phyloP scores from a whole-genome alignment of 805 yeast genomes.

The Myxozyma udenii region DNA sequence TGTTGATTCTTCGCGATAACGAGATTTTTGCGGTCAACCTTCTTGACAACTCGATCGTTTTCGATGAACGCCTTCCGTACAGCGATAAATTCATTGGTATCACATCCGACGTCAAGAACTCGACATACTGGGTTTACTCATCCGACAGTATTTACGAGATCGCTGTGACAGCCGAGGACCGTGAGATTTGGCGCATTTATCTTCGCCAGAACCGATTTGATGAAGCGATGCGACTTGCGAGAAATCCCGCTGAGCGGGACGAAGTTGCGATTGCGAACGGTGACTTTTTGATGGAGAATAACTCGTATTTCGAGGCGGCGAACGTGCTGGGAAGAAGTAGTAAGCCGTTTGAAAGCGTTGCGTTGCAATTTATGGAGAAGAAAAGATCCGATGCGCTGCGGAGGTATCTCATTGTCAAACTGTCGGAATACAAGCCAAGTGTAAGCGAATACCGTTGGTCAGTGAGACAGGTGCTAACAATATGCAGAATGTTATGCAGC shows the following conservation, averaged over 20 bases:
- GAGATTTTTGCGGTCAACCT: constrained; percentile 49
- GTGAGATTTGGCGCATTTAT: constrained; percentile 69
- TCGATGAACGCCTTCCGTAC: constrained; percentile 42
- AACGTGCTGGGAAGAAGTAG: constrained; percentile 58
- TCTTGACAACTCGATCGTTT: constrained; percentile 49
- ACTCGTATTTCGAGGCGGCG: constrained; percentile 44
- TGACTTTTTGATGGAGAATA: constrained; percentile 42
- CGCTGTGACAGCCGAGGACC: constrained; percentile 62
- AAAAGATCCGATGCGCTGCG: constrained; percentile 46
- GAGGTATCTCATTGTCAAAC: constrained; percentile 46
- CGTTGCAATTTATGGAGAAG: constrained; percentile 52
- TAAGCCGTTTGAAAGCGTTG: constrained; percentile 66
- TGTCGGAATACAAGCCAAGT: constrained; percentile 33
- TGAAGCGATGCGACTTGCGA: constrained; percentile 55
- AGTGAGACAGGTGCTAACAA: background rate
- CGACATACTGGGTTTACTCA: constrained; percentile 78
- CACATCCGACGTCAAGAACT: constrained; percentile 47
- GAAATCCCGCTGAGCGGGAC: constrained; percentile 46
- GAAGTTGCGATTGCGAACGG: constrained; percentile 56
- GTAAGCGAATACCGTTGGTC: constrained; percentile 1
- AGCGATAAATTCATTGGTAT: constrained; percentile 47
- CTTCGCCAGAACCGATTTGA: constrained; percentile 55
- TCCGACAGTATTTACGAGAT: constrained; percentile 64
- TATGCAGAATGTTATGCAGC: constrained; percentile 42
- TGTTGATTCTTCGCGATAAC: constrained; percentile 48